A percentile compares a stretch with the other conserved stretches of the same genome.
phyloP scores from a whole-genome alignment of 139 green algal genomes.

The Chlorella vulgaris region DNA sequence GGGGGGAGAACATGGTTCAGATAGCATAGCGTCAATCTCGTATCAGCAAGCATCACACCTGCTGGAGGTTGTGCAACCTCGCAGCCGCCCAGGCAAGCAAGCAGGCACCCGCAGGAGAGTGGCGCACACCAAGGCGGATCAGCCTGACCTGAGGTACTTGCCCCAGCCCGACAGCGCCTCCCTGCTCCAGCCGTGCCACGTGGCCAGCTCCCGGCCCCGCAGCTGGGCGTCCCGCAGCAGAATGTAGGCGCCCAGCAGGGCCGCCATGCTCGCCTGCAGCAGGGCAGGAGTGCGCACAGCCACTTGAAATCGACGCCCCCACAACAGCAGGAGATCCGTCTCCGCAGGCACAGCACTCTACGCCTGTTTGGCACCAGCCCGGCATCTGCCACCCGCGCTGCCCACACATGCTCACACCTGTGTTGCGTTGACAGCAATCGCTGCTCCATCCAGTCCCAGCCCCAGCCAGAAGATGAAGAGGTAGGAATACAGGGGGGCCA shows the following conservation, averaged over 20 bases:
- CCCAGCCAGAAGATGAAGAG: slow-evolving; percentile 33
- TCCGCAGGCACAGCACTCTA: neutral
- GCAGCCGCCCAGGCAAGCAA: neutral
- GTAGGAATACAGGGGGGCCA: slow-evolving; percentile 32
- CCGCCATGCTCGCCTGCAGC: slow-evolving; percentile 42
- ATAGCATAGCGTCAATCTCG: neutral
- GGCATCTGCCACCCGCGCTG: neutral
- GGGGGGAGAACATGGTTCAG: too few relatives aligned
- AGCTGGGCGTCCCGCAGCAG: slow-evolving; percentile 42
- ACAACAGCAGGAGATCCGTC: neutral
- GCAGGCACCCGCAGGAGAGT: slow-evolving; percentile 64
- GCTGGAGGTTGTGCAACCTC: neutral
- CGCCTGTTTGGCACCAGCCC: neutral
- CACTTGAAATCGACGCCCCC: neutral
- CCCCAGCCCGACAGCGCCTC: slow-evolving; percentile 1
- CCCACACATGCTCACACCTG: slow-evolving; percentile 20
- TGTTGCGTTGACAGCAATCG: slow-evolving; percentile 52
- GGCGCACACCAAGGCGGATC: too few relatives aligned
- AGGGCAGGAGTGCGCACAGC: neutral
- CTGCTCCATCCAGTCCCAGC: slow-evolving; percentile 64
- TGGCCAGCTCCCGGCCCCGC: slow-evolving; percentile 66
- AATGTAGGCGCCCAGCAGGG: slow-evolving; percentile 58
- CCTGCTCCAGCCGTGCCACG: slow-evolving; percentile 56
- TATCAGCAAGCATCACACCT: neutral
- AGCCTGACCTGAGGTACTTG: slow-evolving; percentile 17